Evolutionary conservation across 176 grass and related monocot species (phyloP), one percentile per base, ranked within the genome.

Genomic region (Urochloa ruziziensis): DNA sequence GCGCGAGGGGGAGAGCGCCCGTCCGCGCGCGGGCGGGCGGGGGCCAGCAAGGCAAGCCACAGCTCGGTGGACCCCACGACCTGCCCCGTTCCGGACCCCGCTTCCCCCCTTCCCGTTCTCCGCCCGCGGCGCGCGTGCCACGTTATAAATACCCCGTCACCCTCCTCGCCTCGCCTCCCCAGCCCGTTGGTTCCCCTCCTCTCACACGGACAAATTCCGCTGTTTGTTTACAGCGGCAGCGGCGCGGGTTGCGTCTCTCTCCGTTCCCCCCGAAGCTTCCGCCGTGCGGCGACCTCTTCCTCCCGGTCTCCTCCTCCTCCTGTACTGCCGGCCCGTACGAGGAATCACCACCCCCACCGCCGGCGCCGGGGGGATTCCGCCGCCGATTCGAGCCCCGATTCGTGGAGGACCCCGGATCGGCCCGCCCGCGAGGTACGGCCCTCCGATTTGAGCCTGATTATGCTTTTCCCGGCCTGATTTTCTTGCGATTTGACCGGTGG

Each of bases 81-180:
- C 51, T 23, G 0, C 9, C 52, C 40, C 16, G 19, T 34, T 19
- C 23, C 64, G 19, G 1, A 0, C 62, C 8, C 61, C 17, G 24
- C 32, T 19, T 28, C 15, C 16, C 17, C 33, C 18, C 72, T 48
- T 70, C 29, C 16, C 16, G 1, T 78, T 60, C 64, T 29, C 53
- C 52, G 64, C 39, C 53, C 4, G 27, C 27, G 54, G 21, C 7
- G 6, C 37, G 23, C 23, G 54, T 24, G 54, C 54, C 17, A n/a
- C n/a, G 19, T 57, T 86, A 81, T 86, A 86, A 81, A 81, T 86
- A 66, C 9, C 5, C 27, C 37, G 43, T 6, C 62, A 3, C 46
- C 77, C 34, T 49, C 61, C 42, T 4, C 2, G 1, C 77, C 2
- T 3, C 19, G 2, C 12, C n/a, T n/a, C n/a, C 17, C 28, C 29